A percentile compares a stretch with the other conserved stretches of the same genome.
Evolutionary conservation across 495 filamentous ascomycete species (phyloP).

Genomic region (Chaetomidium leptoderma): DNA sequence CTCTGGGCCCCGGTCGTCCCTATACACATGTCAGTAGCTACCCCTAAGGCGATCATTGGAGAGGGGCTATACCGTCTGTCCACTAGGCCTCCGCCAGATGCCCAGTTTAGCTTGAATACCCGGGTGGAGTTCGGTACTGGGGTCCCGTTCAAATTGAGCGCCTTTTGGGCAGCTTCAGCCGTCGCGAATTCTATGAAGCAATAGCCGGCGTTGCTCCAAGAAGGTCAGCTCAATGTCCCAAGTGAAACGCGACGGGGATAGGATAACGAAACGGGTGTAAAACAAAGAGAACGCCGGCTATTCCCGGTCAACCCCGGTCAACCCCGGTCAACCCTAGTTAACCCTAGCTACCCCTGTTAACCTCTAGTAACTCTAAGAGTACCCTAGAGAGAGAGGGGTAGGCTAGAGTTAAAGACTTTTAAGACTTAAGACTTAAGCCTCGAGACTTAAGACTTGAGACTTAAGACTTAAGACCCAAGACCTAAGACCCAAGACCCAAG

Average conservation of each 20-base stretch:
- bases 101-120: slow-evolving; percentile 99
- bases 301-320: too few relatives aligned
- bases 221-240: not conserved
- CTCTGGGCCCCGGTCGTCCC: slow-evolving; percentile 94
- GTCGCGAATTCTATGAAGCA: slow-evolving; percentile 94
- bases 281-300: not conserved
- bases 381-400: too few relatives aligned
- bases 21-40: slow-evolving; percentile 35
- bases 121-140: slow-evolving; percentile 91
- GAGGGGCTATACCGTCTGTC: slow-evolving; percentile 69
- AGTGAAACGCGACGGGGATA: not conserved
- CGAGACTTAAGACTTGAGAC: too few relatives aligned
- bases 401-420: too few relatives aligned
- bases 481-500: too few relatives aligned
- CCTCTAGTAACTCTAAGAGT: too few relatives aligned
- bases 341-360: too few relatives aligned
- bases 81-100: slow-evolving; percentile 89
- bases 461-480: too few relatives aligned
- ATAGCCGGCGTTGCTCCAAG: slow-evolving; percentile 85
- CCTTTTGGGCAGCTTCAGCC: slow-evolving; percentile 83
- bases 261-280: not conserved
- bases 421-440: too few relatives aligned
- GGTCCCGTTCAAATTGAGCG: slow-evolving; percentile 80
- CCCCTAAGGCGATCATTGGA: not conserved
- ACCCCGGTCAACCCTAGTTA: too few relatives aligned